A percentile compares a stretch with the other conserved stretches of the same genome.
Conservation (phyloP, 2,329 filamentous ascomycete genomes). For the Magnaporthiopsis incrustans region DNA sequence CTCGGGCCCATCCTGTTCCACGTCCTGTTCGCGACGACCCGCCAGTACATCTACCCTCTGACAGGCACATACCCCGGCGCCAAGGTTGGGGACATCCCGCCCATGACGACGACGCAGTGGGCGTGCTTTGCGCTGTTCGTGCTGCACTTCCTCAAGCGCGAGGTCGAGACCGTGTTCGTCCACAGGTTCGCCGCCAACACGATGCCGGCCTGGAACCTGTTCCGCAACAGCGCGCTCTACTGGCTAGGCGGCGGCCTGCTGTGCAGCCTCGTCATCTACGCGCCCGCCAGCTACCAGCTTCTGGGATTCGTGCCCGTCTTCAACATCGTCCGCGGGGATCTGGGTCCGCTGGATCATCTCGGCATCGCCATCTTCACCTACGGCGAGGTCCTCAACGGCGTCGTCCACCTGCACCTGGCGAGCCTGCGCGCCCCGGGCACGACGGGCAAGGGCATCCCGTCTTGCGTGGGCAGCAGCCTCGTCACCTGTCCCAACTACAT, state of each 20-base stretch:
- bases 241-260: constrained; percentile 77
- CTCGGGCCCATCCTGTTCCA: constrained; percentile 86
- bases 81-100: constrained; percentile 29
- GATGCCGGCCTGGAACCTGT: constrained; percentile 84
- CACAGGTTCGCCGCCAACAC: constrained; percentile 93
- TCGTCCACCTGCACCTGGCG: constrained; percentile 71
- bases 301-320: constrained; percentile 43
- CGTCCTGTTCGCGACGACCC: constrained; percentile 61
- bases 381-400: constrained; percentile 73
- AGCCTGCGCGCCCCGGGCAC: constrained; percentile 70
- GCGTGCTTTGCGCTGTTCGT: constrained; percentile 67
- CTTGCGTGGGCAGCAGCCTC: constrained; percentile 71
- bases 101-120: constrained; percentile 59
- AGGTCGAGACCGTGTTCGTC: constrained; percentile 87
- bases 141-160: constrained; percentile 88
- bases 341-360: constrained; percentile 45
- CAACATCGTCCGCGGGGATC: constrained; percentile 2
- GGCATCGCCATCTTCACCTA: constrained; percentile 67
- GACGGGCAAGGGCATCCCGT: constrained; percentile 81
- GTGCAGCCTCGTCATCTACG: constrained; percentile 79
- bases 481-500: constrained; percentile 98
- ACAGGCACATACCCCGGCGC: constrained; percentile 22
- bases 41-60: constrained; percentile 61
- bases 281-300: constrained; percentile 39
- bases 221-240: constrained; percentile 95